Evolutionary conservation across 2,329 filamentous ascomycete genomes (phyloP).

Genomic region (Paecilomyces fulvus): DNA sequence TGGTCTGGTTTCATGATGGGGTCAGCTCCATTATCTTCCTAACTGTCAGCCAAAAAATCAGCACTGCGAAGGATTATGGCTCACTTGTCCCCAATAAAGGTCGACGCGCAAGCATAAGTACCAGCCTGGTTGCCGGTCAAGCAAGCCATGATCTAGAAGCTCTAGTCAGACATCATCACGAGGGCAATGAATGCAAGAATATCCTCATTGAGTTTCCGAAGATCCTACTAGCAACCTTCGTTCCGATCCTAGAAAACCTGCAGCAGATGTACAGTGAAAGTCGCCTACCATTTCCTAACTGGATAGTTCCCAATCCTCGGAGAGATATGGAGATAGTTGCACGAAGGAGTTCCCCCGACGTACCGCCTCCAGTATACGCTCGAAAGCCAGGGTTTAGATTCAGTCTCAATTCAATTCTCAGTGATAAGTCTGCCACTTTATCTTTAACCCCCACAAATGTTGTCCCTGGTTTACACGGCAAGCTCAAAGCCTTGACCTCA

Average conservation of each 20-base stretch:
- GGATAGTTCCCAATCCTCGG: constrained; percentile 22
- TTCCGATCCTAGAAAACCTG: constrained; percentile 48
- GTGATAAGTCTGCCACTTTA: constrained; percentile 21
- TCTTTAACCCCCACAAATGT: constrained; percentile 15
- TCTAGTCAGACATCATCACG: too few species aligned
- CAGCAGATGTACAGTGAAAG: constrained; percentile 42
- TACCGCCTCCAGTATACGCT: constrained; percentile 46
- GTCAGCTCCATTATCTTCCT: too few species aligned
- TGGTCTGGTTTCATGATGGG: too few species aligned
- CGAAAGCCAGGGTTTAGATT: constrained; percentile 43
- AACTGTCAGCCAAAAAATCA: too few species aligned
- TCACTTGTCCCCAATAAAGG: too few species aligned
- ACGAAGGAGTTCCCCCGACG: constrained; percentile 8
- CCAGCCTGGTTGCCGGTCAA: too few species aligned
- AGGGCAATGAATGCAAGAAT: too few species aligned
- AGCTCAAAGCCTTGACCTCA: constrained; percentile 33
- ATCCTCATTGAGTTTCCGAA: constrained; percentile 48
- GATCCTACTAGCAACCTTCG: constrained; percentile 50
- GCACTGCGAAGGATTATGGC: too few species aligned
- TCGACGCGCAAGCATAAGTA: too few species aligned
- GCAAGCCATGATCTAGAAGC: too few species aligned
- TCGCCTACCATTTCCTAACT: constrained; percentile 43
- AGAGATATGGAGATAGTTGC: constrained; percentile 2
- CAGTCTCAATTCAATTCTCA: constrained; percentile 17
- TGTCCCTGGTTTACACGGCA: background rate